Evolutionary conservation across 73 alveolate genomes (phyloP), one percentile per base, ranked within the genome.

Genomic region (Paramecium pentaurelia): DNA sequence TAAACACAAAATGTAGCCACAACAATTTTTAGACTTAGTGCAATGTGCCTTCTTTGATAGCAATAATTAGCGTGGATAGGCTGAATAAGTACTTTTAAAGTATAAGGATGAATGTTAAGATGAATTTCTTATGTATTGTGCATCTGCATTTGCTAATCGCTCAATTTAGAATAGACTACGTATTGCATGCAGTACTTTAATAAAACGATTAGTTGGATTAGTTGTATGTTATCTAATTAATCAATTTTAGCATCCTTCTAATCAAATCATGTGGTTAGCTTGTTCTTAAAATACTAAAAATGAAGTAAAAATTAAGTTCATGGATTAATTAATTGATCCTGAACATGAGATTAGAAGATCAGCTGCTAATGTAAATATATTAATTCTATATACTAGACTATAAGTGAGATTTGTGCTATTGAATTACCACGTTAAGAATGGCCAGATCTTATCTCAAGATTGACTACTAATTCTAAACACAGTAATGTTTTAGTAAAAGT

Each of bases 331-430:
- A 40, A 38, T 73, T 0, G 87, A 73, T 73, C 37, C 32, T 30
- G 87, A 73, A 73, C 37, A 37, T 22, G 87, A 73, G 40, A 73
- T 73, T 22, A 73, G 87, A 73, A 73, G 87, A 73, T 34, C 87
- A 37, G 87, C 87, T 34, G 87, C 87, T 12, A 73, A 73, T 38
- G 87, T 73, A 73, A 71, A 38, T 73, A 54, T 18, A 73, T 73
- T 3, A 73, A 34, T n/a, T 37, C 8, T n/a, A n/a, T 49, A 16
- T 20, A 18, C 27, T 34, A 80, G 91, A 49, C 75, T 32, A 80
- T 80, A 9, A 49, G 91, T 47, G 91, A 80, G 34, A 80, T 80
- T 80, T 80, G 91, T 36, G 91, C 91, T 25, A 42, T 45, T 20
- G 91, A 80, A 27, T 25, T 80, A 27, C 91, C 91, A 80, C 25